A percentile compares a stretch with the other conserved stretches of the same genome.
Conservation (phyloP, 371 early-diverging fungal species). For the Mortierella sp. region DNA sequence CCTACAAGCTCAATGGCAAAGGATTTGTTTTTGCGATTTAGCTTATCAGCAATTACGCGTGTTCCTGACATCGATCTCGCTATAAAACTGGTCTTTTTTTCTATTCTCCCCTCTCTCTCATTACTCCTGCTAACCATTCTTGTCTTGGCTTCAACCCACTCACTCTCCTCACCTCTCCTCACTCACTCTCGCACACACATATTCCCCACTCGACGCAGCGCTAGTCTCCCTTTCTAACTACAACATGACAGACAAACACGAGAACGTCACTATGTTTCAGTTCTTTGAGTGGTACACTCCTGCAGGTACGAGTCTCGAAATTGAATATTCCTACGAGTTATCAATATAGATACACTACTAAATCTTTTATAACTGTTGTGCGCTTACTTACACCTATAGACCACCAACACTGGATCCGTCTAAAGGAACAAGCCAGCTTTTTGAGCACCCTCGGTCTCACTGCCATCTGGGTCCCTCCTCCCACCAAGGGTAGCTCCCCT, state of each 20-base stretch:
- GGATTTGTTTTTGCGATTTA: too few relatives aligned
- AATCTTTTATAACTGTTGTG: neutral
- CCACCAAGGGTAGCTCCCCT: slow-evolving; percentile 36
- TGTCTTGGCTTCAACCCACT: slow-evolving; percentile 1
- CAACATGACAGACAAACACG: slow-evolving; percentile 15
- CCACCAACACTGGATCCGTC: slow-evolving; percentile 42
- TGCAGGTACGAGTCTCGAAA: slow-evolving; percentile 11
- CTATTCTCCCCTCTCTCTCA: neutral
- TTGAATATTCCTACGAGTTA: neutral
- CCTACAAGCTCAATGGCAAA: too few relatives aligned
- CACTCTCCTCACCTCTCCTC: neutral
- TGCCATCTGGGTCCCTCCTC: slow-evolving; percentile 39
- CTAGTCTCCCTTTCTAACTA: neutral
- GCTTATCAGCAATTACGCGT: too few relatives aligned
- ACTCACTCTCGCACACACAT: too few relatives aligned
- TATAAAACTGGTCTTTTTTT: too few relatives aligned
- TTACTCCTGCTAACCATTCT: slow-evolving; percentile 11
- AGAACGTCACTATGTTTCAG: slow-evolving; percentile 46
- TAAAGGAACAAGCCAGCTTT: slow-evolving; percentile 38
- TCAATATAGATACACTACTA: neutral
- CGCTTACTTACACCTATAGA: slow-evolving; percentile 12
- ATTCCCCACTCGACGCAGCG: neutral
- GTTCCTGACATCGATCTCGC: too few relatives aligned
- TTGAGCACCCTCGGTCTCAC: slow-evolving; percentile 34
- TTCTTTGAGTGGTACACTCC: slow-evolving; percentile 46